Evolutionary conservation across 139 green algal species (phyloP), one percentile per base, ranked within the genome.

Genomic region (Chlorella sp.): DNA sequence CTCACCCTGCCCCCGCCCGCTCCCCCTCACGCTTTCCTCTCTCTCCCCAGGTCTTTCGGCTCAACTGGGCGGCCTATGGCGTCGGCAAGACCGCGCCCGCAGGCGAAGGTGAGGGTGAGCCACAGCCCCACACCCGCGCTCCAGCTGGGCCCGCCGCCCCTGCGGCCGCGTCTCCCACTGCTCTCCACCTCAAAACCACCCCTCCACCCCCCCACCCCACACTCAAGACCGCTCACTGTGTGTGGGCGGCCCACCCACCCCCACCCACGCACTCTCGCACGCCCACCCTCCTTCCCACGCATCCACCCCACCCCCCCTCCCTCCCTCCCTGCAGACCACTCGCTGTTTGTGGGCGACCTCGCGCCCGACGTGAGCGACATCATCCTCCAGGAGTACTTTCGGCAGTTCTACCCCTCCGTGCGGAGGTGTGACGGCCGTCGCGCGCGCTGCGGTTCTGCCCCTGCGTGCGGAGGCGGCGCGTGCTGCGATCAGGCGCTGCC

Each of bases 271-370:
- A n/a, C n/a, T n/a, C n/a, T n/a, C n/a, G n/a, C n/a, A n/a, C n/a
- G n/a, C n/a, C n/a, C n/a, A n/a, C n/a, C n/a, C n/a, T n/a, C n/a
- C n/a, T n/a, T n/a, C n/a, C n/a, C n/a, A n/a, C n/a, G n/a, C n/a
- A n/a, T n/a, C n/a, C n/a, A n/a, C 40, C n/a, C 29, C 11, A 1
- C 51, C 14, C 19, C 36, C 55, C n/a, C n/a, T 48, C 33, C n/a
- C 42, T 43, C 12, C 48, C 40, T 36, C 21, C n/a, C 60, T 55
- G 77, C 82, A 84, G 94, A 97, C 64, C 87, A 91, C 70, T 91
- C 83, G 5, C 41, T 98, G 5, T 98, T 98, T 80, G 93, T 98
- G 23, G 95, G 95, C 6, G 95, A 98, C 77, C 83, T 98, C 33
- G 88, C 92, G 0, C 87, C 86, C 1, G 95, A 99, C 35, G 95